Conservation (phyloP, 495 filamentous ascomycete species). For the Sordaria brevicollis region DNA sequence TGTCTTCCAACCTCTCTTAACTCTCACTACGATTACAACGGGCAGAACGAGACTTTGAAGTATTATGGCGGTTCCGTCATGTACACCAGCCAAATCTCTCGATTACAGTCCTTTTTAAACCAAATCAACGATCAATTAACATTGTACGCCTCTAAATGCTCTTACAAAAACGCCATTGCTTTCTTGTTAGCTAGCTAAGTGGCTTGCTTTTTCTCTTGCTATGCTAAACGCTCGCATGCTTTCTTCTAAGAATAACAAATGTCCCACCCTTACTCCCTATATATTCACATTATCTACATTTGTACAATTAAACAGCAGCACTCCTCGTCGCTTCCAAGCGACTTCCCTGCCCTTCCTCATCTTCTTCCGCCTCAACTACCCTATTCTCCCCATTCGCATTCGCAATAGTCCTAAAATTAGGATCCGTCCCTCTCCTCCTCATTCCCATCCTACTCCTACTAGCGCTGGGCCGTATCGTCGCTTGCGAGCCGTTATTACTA, state of each 20-base stretch:
- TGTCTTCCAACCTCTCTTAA: too few species aligned
- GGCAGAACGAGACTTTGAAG: too few species aligned
- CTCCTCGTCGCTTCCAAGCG: not conserved
- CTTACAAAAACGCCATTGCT: not conserved
- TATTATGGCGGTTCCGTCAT: too few species aligned
- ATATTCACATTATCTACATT: too few species aligned
- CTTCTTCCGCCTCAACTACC: not conserved
- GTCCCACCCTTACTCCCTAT: not conserved
- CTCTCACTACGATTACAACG: too few species aligned
- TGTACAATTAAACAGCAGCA: not conserved
- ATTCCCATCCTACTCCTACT: not conserved
- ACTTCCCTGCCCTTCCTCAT: not conserved
- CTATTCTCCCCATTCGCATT: not conserved
- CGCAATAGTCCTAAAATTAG: not conserved
- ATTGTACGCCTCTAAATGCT: not conserved
- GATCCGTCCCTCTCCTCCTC: not conserved
- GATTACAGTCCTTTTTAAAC: too few species aligned
- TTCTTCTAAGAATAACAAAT: not conserved
- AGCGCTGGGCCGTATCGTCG: not conserved
- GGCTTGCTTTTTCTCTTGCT: not conserved
- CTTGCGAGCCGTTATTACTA: not conserved
- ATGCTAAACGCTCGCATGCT: not conserved
- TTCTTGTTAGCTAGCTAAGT: too few species aligned
- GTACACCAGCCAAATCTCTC: too few species aligned
- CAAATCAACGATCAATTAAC: not conserved